These are phyloP conservation scores for Vitis rotundifolia DNA, from an alignment of 164 flowering plant species.

Conservation along the genomic window DNA sequence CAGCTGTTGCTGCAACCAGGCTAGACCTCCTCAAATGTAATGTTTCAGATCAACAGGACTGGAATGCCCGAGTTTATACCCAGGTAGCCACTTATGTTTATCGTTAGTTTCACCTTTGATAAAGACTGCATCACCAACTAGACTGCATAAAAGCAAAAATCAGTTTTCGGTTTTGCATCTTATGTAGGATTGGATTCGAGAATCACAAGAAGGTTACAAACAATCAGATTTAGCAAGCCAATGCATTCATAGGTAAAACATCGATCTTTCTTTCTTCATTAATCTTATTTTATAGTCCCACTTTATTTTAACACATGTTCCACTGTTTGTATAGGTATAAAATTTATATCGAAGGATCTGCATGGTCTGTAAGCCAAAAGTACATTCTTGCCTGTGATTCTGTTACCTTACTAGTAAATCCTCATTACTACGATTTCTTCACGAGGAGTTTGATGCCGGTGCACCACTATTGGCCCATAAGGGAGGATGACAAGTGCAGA, in stretches of 20 bases:
- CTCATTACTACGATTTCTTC: conserved; percentile 66
- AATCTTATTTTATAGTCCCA: too few relatives aligned
- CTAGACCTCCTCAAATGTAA: conserved; percentile 65
- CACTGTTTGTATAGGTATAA: conserved; percentile 42
- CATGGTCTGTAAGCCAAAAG: conserved; percentile 81
- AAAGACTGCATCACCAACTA: too few relatives aligned
- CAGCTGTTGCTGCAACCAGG: conserved; percentile 47
- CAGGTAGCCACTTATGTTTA: conserved; percentile 35
- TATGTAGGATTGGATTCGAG: conserved; percentile 60
- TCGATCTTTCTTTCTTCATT: background rate
- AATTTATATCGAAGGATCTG: conserved; percentile 70
- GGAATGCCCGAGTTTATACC: conserved; percentile 57
- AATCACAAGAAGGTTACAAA: conserved; percentile 55
- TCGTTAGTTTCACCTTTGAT: background rate
- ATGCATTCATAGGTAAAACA: conserved; percentile 54
- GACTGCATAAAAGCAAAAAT: background rate
- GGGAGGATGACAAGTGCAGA: conserved; percentile 51
- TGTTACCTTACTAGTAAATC: conserved; percentile 46
- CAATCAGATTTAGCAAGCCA: conserved; percentile 58
- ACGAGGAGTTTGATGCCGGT: conserved; percentile 57
- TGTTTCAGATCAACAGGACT: conserved; percentile 50
- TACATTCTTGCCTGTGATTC: conserved; percentile 78
- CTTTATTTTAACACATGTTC: background rate
- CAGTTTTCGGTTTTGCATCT: background rate
- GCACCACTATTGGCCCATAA: conserved; percentile 71